Conservation (phyloP, 352 stramenopile species). For the Globisporangium iwayamae region DNA sequence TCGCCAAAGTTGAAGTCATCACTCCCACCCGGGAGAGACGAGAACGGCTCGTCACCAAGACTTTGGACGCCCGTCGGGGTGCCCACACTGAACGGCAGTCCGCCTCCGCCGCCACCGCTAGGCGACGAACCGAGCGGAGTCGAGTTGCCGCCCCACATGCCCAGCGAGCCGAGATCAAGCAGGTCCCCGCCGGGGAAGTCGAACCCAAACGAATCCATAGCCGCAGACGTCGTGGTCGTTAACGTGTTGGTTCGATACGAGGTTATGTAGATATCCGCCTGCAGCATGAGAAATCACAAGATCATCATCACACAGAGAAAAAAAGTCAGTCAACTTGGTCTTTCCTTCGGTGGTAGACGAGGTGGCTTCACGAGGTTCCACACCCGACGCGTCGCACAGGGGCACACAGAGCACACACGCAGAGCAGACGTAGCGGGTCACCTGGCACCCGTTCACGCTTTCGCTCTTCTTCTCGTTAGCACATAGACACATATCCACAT, state of each 20-base stretch:
- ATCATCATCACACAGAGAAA: not conserved
- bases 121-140: conserved; percentile 71
- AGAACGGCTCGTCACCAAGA: conserved; percentile 75
- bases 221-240: conserved; percentile 7
- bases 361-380: not conserved
- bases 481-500: not conserved
- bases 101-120: conserved; percentile 33
- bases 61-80: conserved; percentile 82
- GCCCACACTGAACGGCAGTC: conserved; percentile 79
- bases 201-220: conserved; percentile 85
- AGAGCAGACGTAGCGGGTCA: not conserved
- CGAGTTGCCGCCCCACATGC: conserved; percentile 58
- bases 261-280: conserved; percentile 2
- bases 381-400: not conserved
- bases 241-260: not conserved
- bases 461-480: not conserved
- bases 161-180: conserved; percentile 69
- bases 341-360: conserved; percentile 1
- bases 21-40: conserved; percentile 34
- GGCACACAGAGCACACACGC: not conserved
- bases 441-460: too few species aligned
- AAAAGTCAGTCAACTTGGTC: not conserved
- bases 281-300: not conserved
- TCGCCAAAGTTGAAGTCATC: conserved; percentile 82
- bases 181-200: conserved; percentile 73